Evolutionary conservation across 352 stramenopile species (phyloP).

Genomic region (Pseudoperonospora humuli): DNA sequence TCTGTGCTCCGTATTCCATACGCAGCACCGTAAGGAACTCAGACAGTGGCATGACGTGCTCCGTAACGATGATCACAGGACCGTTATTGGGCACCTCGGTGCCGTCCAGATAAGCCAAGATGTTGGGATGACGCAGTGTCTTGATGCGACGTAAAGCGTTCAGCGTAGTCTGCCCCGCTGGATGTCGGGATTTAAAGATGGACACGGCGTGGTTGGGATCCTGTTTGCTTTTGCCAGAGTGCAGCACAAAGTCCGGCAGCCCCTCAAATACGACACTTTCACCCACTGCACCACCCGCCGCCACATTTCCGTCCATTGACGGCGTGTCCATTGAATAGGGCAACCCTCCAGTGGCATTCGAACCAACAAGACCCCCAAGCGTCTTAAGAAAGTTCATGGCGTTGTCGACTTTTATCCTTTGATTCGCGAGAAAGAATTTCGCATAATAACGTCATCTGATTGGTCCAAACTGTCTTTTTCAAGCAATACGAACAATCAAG

Average conservation of each 20-base stretch:
- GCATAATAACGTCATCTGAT: background rate
- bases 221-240: conserved; percentile 80
- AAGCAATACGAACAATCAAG: no score
- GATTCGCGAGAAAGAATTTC: background rate
- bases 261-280: conserved; percentile 47
- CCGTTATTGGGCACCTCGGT: conserved; percentile 71
- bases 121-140: conserved; percentile 91
- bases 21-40: conserved; percentile 81
- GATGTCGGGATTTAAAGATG: conserved; percentile 90
- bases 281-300: conserved; percentile 29
- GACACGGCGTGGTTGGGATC: conserved; percentile 72
- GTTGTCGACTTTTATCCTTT: background rate
- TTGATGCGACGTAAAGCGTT: conserved; percentile 90
- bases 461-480: conserved; percentile 14
- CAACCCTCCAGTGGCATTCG: conserved; percentile 59
- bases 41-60: conserved; percentile 86
- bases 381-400: conserved; percentile 88
- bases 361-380: conserved; percentile 60
- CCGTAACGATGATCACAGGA: conserved; percentile 91
- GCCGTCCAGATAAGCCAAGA: conserved; percentile 85
- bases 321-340: conserved; percentile 53
- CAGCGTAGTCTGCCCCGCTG: conserved; percentile 65
- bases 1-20: conserved; percentile 44
- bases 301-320: conserved; percentile 28
- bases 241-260: conserved; percentile 77